Evolutionary conservation across 495 filamentous ascomycete genomes (phyloP).

Genomic region (Trichoderma orchidacearum): DNA sequence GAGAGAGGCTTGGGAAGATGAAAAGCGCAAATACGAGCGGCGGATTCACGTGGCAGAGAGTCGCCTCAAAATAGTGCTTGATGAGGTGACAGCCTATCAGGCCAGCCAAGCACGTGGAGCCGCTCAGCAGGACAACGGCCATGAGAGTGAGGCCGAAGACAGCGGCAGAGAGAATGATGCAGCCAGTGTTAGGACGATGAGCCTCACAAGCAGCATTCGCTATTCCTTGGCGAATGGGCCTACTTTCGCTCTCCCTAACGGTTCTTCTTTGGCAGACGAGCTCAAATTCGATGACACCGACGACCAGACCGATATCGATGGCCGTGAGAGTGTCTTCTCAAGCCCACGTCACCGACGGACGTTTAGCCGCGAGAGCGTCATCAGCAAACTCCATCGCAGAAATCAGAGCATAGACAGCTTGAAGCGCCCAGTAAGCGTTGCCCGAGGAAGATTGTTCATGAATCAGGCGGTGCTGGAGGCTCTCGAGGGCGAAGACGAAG

Average conservation of each 20-base stretch:
- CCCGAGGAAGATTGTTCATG: slow-evolving; percentile 28
- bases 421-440: slow-evolving; percentile 32
- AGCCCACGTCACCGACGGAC: slow-evolving; percentile 22
- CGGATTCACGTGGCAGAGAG: slow-evolving; percentile 78
- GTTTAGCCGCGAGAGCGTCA: slow-evolving; percentile 29
- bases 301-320: slow-evolving; percentile 33
- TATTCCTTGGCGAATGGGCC: slow-evolving; percentile 54
- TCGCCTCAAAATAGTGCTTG: slow-evolving; percentile 67
- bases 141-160: slow-evolving; percentile 41
- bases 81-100: slow-evolving; percentile 69
- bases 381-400: slow-evolving; percentile 28
- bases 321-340: slow-evolving; percentile 38
- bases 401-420: slow-evolving; percentile 38
- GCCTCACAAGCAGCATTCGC: slow-evolving; percentile 58
- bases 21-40: slow-evolving; percentile 67
- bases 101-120: slow-evolving; percentile 28
- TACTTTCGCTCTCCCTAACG: slow-evolving; percentile 40
- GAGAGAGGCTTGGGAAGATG: slow-evolving; percentile 67
- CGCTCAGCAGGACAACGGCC: slow-evolving; percentile 12
- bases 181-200: slow-evolving; percentile 63
- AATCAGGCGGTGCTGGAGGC: slow-evolving; percentile 34
- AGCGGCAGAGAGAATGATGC: slow-evolving; percentile 52
- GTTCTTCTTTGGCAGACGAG: slow-evolving; percentile 78
- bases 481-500: slow-evolving; percentile 38
- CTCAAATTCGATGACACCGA: slow-evolving; percentile 72